A percentile compares a stretch with the other conserved stretches of the same genome.
Conservation (phyloP, 805 yeast genomes). For the Blastobotrys mokoenaii region DNA sequence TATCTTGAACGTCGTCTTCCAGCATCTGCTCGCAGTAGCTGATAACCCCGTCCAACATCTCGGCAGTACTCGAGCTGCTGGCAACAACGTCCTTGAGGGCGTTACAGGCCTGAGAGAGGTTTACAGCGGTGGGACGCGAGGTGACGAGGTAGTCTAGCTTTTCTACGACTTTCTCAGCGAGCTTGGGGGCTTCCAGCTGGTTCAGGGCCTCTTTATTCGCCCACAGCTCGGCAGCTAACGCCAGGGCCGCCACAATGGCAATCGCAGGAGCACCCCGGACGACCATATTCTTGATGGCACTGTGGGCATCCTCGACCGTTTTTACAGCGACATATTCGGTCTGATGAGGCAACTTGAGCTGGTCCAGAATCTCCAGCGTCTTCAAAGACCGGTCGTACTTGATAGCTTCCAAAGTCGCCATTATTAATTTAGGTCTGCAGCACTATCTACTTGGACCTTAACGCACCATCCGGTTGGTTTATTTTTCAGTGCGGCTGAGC, state of each 20-base stretch:
- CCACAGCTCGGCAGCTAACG: conserved; percentile 66
- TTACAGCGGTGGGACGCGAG: conserved; percentile 95
- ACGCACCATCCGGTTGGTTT: too few relatives aligned
- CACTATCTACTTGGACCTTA: too few relatives aligned
- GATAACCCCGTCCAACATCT: conserved; percentile 30
- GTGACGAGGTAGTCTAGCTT: conserved; percentile 59
- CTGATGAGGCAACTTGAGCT: conserved; percentile 71
- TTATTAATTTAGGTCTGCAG: not conserved
- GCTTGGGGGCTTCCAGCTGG: conserved; percentile 17
- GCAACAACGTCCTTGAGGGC: conserved; percentile 33
- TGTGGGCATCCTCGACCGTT: conserved; percentile 65
- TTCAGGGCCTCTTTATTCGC: conserved; percentile 17
- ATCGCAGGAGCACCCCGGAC: conserved; percentile 99
- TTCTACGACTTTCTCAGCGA: conserved; percentile 26
- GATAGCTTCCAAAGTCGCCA: conserved; percentile 48
- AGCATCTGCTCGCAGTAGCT: conserved; percentile 42
- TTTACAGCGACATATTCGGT: conserved; percentile 57
- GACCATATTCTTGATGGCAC: conserved; percentile 82
- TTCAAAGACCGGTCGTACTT: conserved; percentile 43
- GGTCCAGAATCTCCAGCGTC: conserved; percentile 63
- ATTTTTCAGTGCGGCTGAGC: too few relatives aligned
- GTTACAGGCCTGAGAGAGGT: conserved; percentile 65
- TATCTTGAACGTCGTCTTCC: conserved; percentile 71
- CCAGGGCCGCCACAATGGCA: conserved; percentile 85
- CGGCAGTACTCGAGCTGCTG: conserved; percentile 11